These are phyloP conservation scores for Aspergillus arachidicola DNA, from an alignment of 2,329 filamentous ascomycete genomes.

Conservation along the genomic window DNA sequence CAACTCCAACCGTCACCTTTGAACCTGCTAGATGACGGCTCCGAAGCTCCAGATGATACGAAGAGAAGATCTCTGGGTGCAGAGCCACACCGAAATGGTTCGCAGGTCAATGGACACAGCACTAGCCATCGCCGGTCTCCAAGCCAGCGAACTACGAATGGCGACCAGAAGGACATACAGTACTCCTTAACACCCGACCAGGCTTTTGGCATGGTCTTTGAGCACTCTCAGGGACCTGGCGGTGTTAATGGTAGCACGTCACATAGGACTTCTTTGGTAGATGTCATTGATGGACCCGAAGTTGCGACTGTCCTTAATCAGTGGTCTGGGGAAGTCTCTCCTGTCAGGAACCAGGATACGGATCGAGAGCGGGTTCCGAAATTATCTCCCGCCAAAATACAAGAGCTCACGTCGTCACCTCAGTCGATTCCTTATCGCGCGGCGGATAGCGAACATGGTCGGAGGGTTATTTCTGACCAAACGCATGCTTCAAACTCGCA, in stretches of 20 bases:
- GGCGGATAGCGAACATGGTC: slow-evolving; percentile 26
- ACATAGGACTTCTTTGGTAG: slow-evolving; percentile 28
- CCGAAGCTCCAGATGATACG: neutral
- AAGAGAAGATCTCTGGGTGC: neutral
- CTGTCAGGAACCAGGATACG: slow-evolving; percentile 28
- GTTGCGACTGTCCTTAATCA: slow-evolving; percentile 26
- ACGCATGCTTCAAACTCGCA: slow-evolving; percentile 12
- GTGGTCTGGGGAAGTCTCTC: slow-evolving; percentile 28
- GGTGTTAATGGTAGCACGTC: slow-evolving; percentile 13
- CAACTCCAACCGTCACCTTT: neutral
- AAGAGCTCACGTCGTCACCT: slow-evolving; percentile 57
- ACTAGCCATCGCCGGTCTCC: neutral
- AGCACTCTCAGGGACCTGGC: slow-evolving; percentile 15
- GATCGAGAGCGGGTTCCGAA: slow-evolving; percentile 44
- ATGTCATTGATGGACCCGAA: slow-evolving; percentile 33
- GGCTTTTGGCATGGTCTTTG: slow-evolving; percentile 23
- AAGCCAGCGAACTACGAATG: slow-evolving; percentile 8
- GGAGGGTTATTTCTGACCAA: slow-evolving; percentile 27
- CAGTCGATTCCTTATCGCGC: slow-evolving; percentile 56
- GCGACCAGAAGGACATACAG: slow-evolving; percentile 19
- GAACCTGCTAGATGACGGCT: neutral
- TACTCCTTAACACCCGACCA: slow-evolving; percentile 18
- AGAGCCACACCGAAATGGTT: neutral
- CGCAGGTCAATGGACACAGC: slow-evolving; percentile 1
- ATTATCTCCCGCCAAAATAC: slow-evolving; percentile 57